phyloP scores from a whole-genome alignment of 129 eudicot species.

The Chrysanthemum makinoi region DNA sequence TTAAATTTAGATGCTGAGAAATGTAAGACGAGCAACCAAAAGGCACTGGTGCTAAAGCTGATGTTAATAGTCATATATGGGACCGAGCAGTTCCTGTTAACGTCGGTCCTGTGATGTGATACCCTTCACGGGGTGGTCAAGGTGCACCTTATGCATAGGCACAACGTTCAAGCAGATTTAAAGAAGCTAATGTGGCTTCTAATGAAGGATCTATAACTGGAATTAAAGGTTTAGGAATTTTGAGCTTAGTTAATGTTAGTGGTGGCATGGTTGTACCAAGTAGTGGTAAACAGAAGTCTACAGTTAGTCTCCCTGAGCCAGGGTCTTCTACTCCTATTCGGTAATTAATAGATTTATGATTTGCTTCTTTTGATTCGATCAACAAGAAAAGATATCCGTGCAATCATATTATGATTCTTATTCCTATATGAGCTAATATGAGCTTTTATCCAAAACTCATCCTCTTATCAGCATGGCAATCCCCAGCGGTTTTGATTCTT shows the following conservation, averaged over 20 bases:
- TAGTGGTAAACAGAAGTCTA: conserved; percentile 47
- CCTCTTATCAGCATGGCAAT: too few species aligned
- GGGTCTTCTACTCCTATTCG: conserved; percentile 39
- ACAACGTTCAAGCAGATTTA: conserved; percentile 51
- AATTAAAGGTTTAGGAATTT: conserved; percentile 76
- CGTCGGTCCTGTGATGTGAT: conserved; percentile 54
- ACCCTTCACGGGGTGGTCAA: too few species aligned
- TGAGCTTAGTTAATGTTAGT: conserved; percentile 47
- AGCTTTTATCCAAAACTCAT: too few species aligned
- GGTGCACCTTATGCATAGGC: conserved; percentile 54
- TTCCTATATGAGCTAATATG: too few species aligned
- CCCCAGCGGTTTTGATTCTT: too few species aligned
- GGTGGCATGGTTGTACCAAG: conserved; percentile 35
- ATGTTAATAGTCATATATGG: conserved; percentile 39
- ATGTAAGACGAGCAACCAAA: conserved; percentile 64
- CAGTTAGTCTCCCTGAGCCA: conserved; percentile 39
- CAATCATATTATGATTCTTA: too few species aligned
- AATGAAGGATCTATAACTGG: conserved; percentile 96
- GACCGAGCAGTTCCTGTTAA: conserved; percentile 56
- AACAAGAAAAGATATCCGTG: too few species aligned
- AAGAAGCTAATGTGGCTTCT: conserved; percentile 65
- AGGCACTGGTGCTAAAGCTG: conserved; percentile 11
- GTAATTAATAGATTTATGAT: too few species aligned
- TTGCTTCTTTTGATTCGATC: too few species aligned
- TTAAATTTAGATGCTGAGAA: conserved; percentile 59